A percentile compares a stretch with the other conserved stretches of the same genome.
phyloP scores from a whole-genome alignment of 2,329 filamentous ascomycete species.

The Chaetothyriales sp. region DNA sequence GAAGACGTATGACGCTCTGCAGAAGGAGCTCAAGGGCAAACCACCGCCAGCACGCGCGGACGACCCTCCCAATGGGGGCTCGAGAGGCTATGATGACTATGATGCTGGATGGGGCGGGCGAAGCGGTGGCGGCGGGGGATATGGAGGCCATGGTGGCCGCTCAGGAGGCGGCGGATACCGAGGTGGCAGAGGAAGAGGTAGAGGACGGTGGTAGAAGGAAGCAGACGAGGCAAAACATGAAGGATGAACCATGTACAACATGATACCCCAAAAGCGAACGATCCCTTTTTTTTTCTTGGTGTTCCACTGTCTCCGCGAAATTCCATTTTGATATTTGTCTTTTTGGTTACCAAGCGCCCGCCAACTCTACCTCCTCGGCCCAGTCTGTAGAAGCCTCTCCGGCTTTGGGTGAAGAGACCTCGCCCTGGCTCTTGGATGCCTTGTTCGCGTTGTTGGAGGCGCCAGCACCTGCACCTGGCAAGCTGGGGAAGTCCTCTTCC shows the following conservation, averaged over 20 bases:
- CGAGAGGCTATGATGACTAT: conserved; percentile 33
- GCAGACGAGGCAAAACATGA: background rate
- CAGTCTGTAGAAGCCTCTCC: background rate
- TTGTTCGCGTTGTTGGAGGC: background rate
- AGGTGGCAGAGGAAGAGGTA: conserved; percentile 21
- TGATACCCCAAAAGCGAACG: background rate
- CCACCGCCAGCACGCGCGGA: conserved; percentile 44
- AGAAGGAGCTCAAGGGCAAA: conserved; percentile 68
- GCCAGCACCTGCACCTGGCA: conserved; percentile 7
- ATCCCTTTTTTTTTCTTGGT: background rate
- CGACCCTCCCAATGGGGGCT: conserved; percentile 20
- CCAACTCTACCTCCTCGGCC: conserved; percentile 1
- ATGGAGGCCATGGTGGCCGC: conserved; percentile 27
- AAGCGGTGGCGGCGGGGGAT: conserved; percentile 36
- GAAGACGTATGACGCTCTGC: conserved; percentile 75
- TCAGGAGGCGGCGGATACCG: conserved; percentile 26
- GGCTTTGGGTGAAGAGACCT: background rate
- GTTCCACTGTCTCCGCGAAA: background rate
- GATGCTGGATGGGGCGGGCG: conserved; percentile 36
- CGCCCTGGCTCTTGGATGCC: background rate
- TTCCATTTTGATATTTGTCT: background rate
- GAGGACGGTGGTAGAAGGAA: conserved; percentile 12
- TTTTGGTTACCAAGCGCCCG: conserved; percentile 3
- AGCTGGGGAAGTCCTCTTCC: conserved; percentile 15
- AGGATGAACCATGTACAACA: background rate